A percentile compares a stretch with the other conserved stretches of the same genome.
These are phyloP conservation scores for Phytophthora macrochlamydospora DNA, from an alignment of 352 stramenopile genomes.

Conservation along the genomic window DNA sequence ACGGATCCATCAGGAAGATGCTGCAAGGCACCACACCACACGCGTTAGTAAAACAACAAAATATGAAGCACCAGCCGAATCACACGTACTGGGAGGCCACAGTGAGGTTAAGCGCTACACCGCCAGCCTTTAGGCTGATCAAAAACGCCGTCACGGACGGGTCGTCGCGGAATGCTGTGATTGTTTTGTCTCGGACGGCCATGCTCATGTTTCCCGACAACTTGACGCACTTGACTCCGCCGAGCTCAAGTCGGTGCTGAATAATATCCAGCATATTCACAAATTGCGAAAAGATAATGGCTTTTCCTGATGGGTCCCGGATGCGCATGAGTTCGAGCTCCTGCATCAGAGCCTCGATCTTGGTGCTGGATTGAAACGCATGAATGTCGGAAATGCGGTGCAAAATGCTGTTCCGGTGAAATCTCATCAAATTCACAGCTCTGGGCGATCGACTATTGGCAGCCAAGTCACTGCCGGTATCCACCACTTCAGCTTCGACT, in stretches of 20 bases:
- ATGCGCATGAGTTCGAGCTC: constrained; percentile 95
- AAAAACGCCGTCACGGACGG: constrained; percentile 94
- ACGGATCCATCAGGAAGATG: constrained; percentile 98
- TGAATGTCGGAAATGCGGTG: constrained; percentile 65
- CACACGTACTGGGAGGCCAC: constrained; percentile 92
- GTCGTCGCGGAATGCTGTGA: constrained; percentile 89
- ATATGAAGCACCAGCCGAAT: neutral
- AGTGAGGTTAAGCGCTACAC: constrained; percentile 98
- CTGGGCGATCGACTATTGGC: constrained; percentile 22
- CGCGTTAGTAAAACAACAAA: neutral
- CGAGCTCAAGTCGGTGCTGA: constrained; percentile 93
- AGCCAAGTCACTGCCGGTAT: constrained; percentile 9
- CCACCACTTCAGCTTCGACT: constrained; percentile 20
- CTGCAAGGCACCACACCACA: constrained; percentile 23
- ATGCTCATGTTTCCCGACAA: constrained; percentile 92
- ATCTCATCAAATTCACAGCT: constrained; percentile 58
- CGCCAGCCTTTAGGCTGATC: constrained; percentile 98
- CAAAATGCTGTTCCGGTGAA: constrained; percentile 77
- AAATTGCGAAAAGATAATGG: constrained; percentile 99
- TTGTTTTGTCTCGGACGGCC: constrained; percentile 79
- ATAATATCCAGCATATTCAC: constrained; percentile 99
- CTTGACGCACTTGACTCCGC: constrained; percentile 90
- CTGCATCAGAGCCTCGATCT: constrained; percentile 98
- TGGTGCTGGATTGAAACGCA: constrained; percentile 92
- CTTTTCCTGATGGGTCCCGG: constrained; percentile 95